Percentiles rank a stretch among this genome's conserved stretches.
phyloP scores from a whole-genome alignment of 2,329 filamentous ascomycete genomes.

The Fusarium phyllophilum region DNA sequence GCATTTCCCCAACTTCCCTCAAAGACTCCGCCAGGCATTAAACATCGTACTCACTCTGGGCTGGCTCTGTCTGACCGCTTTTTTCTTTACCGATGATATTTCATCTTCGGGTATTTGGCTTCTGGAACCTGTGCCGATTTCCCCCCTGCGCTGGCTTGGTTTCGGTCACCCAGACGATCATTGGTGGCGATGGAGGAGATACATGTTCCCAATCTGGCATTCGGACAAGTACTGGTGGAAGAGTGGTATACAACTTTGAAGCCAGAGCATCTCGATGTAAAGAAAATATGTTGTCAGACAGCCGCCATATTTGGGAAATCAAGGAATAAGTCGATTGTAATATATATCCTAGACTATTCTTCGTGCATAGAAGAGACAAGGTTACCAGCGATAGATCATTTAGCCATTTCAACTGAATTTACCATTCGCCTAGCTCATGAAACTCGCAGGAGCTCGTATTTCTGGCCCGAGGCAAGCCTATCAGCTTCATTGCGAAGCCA shows the following conservation, averaged over 20 bases:
- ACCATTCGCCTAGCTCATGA: not conserved
- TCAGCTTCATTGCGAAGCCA: slow-evolving; percentile 70
- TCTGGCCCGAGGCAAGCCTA: slow-evolving; percentile 45
- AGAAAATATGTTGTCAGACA: not conserved
- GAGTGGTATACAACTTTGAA: slow-evolving; percentile 48
- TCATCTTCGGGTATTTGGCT: slow-evolving; percentile 79
- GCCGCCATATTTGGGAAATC: not conserved
- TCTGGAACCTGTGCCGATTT: slow-evolving; percentile 83
- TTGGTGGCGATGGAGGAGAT: slow-evolving; percentile 73
- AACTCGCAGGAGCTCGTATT: not conserved
- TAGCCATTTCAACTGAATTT: not conserved
- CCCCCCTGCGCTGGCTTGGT: slow-evolving; percentile 72
- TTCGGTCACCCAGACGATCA: slow-evolving; percentile 68
- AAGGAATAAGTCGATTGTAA: not conserved
- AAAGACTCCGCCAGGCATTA: slow-evolving; percentile 56
- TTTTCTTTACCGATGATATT: slow-evolving; percentile 80
- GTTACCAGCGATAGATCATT: not conserved
- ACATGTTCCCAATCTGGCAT: slow-evolving; percentile 65
- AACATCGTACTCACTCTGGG: slow-evolving; percentile 71
- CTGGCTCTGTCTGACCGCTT: slow-evolving; percentile 76
- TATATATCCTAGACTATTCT: not conserved
- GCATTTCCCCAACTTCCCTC: slow-evolving; percentile 56
- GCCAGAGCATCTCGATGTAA: not conserved
- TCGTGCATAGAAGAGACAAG: not conserved
- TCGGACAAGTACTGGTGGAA: slow-evolving; percentile 71